These are phyloP conservation scores for Carex kokanica DNA, from an alignment of 176 grass and related monocot genomes.

Conservation along the genomic window DNA sequence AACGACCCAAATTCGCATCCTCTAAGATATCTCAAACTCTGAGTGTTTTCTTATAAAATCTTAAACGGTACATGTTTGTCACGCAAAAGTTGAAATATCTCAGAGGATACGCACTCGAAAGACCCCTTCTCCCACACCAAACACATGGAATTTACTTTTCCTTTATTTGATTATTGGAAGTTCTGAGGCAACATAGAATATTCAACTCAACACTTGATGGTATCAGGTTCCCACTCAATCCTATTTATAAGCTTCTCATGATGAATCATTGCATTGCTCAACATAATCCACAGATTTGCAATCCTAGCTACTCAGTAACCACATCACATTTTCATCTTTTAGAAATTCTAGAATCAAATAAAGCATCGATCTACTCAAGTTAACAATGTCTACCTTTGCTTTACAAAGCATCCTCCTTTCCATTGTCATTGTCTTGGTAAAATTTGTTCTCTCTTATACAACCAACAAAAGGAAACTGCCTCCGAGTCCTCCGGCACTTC, in stretches of 20 bases:
- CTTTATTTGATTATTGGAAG: too few relatives aligned
- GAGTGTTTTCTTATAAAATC: too few relatives aligned
- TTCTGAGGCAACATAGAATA: too few relatives aligned
- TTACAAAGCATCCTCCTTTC: neutral
- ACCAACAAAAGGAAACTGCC: constrained; percentile 10
- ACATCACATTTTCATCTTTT: neutral
- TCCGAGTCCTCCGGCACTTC: constrained; percentile 14
- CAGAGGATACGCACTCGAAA: too few relatives aligned
- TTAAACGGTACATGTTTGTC: too few relatives aligned
- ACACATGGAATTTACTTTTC: too few relatives aligned
- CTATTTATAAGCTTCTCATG: neutral
- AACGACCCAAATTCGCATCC: too few relatives aligned
- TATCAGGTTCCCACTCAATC: too few relatives aligned
- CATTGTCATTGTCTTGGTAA: neutral
- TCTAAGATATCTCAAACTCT: too few relatives aligned
- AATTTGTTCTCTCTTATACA: neutral
- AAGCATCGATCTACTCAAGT: neutral
- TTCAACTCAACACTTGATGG: too few relatives aligned
- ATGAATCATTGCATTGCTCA: neutral
- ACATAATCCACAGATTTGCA: neutral
- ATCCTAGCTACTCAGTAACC: neutral
- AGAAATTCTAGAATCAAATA: neutral
- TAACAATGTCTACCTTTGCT: neutral
- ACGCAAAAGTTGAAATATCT: too few relatives aligned
- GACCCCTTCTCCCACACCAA: too few relatives aligned